Base-by-base conservation (phyloP, 2,329 filamentous ascomycete genomes). In the Cladophialophora yegresii region DNA sequence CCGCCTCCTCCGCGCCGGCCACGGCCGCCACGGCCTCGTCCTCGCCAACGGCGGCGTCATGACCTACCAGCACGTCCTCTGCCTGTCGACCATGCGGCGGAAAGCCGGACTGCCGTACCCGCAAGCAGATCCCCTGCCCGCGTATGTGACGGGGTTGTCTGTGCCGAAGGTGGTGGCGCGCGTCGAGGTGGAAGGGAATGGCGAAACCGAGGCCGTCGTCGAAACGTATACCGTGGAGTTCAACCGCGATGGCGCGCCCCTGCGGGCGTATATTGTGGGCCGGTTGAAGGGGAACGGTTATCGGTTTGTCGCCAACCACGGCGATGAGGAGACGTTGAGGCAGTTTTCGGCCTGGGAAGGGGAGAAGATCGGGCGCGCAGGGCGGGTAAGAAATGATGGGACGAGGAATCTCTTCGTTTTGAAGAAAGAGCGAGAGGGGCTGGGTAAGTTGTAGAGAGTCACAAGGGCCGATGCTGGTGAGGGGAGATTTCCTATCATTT, bases 11-110 rank as follows among this genome's bases (percentile, higher is more conserved):
- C 79, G 86, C 9, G 71, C 72, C 8, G 77, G 78, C 0, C 78
- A 76, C 26, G 78, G 77, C 1, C 77, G 73, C 2, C 83, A 78
- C 13, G 87, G 85, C 1, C 73, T 90, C 0, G 77, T 89, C 3
- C 80, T 89, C 13, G 87, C 87, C 1, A 89, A 89, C 70, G 87
- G 87, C 0, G 87, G 87, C 0, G 79, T 85, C 32, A 67, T 88
- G n/a, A 87, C 85, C 0, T 87, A 89, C 71, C 85, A 90, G 71
- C 83, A 89, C 70, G 85, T 82, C 2, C 71, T 89, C 0, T 82
- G 85, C 54, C 75, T 90, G 1, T 87, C 85, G 0, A 79, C 75
- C 0, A 68, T 74, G 9, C 81, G 83, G 8, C 71, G 72, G 54
- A 71, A 65, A 36, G 73, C 77, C 7, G 74, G 74, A 0, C 67